Conservation (phyloP, 371 early-diverging fungal genomes). For the Mucor lusitanicus region DNA sequence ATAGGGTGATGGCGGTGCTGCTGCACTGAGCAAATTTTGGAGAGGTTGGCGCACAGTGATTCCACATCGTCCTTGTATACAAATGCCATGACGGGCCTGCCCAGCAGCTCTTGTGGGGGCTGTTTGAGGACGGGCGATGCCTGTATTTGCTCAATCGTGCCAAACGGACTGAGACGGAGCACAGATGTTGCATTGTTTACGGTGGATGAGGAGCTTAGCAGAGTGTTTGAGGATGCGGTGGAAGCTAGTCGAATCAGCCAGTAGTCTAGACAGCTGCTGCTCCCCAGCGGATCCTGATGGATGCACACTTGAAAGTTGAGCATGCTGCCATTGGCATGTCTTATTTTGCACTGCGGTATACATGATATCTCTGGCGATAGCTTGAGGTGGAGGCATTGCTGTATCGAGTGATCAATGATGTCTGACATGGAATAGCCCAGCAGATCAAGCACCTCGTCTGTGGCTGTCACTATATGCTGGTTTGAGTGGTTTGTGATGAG, state of each 20-base stretch:
- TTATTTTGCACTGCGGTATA: conserved; percentile 21
- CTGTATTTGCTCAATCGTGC: conserved; percentile 25
- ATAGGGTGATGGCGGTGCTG: neutral
- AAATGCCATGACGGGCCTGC: conserved; percentile 28
- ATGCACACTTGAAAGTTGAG: conserved; percentile 24
- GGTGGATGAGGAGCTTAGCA: neutral
- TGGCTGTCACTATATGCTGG: conserved; percentile 37
- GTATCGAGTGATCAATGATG: conserved; percentile 12
- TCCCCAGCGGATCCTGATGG: conserved; percentile 25
- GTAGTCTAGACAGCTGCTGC: conserved; percentile 14
- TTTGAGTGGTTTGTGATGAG: conserved; percentile 29
- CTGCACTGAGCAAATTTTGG: conserved; percentile 3
- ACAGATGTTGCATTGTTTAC: conserved; percentile 4
- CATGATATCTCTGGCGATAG: conserved; percentile 6
- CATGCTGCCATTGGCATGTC: conserved; percentile 16
- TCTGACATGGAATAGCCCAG: conserved; percentile 28
- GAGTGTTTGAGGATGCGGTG: neutral
- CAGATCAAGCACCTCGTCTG: conserved; percentile 39
- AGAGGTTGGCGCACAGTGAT: conserved; percentile 12
- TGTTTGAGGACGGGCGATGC: conserved; percentile 11
- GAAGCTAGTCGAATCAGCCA: conserved; percentile 16
- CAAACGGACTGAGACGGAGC: conserved; percentile 25
- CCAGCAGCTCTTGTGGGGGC: conserved; percentile 6
- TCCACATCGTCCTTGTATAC: conserved; percentile 25
- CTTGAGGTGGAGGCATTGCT: conserved; percentile 11